Evolutionary conservation across 176 grass and related monocot species (phyloP), one percentile per base, ranked within the genome.

Genomic region (Tuctoria greenei): DNA sequence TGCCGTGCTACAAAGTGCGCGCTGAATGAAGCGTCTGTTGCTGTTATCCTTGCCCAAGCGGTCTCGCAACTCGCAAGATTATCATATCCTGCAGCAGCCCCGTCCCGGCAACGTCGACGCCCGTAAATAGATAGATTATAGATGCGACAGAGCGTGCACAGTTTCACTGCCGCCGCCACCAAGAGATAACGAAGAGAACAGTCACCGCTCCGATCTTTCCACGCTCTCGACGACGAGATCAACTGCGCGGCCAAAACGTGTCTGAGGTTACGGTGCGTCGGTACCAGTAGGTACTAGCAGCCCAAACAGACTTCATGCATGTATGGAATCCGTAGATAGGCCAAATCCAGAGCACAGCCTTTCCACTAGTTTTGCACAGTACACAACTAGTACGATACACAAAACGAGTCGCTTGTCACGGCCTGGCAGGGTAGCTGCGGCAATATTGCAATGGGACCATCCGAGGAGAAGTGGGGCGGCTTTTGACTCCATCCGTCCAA

Each of bases 171-270:
- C 15, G 4, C 4, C 13, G 2, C 11, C 16, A 5, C 15, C 64
- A 27, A 8, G n/a, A 8, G 80, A 51, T 17, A 73, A 27, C 15
- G 10, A 54, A 34, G 43, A 42, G 43, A 42, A 28, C 1, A 5
- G 72, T 69, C 72, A 20, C 43, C 31, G 31, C 31, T 31, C 31
- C 31, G 31, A 31, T 31, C 31, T 31, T 31, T 71, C 73, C 47
- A 60, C 81, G 17, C 16, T 7, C 70, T 73, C 61, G 81, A 77
- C 61, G 81, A 77, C 73, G 18, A 28, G 38, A 62, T 70, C 52
- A 31, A 31, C 31, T 3, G 31, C 31, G 31, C 31, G 10, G 10
- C 10, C 27, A 6, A 16, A 31, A 16, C 58, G 24, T 27, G 13
- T 61, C 7, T 31, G 58, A 14, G 26, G 24, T 11, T 18, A 36